These are phyloP conservation scores for Zygosaccharomyces sapae DNA, from an alignment of 1,139 yeast genomes.

Conservation along the genomic window DNA sequence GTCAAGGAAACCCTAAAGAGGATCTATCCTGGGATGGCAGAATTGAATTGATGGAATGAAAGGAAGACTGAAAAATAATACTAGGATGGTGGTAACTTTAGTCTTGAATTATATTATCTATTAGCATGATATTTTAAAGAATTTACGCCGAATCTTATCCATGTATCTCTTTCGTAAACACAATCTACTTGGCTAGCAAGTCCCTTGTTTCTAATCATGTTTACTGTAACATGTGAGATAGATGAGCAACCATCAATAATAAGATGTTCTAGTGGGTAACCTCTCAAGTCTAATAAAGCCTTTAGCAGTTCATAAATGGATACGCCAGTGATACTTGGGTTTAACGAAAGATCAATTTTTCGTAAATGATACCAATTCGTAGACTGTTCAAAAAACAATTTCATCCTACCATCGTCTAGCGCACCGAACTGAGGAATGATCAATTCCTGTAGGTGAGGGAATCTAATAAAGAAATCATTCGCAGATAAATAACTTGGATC, in stretches of 20 bases:
- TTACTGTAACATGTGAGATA: conserved; percentile 31
- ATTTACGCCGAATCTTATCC: conserved; percentile 33
- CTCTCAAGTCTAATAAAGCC: conserved; percentile 18
- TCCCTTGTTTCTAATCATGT: conserved; percentile 22
- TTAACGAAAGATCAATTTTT: conserved; percentile 31
- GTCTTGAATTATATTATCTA: background rate
- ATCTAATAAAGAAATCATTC: conserved; percentile 13
- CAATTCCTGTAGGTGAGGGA: conserved; percentile 25
- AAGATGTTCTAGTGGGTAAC: conserved; percentile 22
- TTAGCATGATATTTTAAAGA: conserved; percentile 21
- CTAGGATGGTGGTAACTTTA: too few relatives aligned
- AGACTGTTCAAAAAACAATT: conserved; percentile 17
- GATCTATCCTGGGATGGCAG: background rate
- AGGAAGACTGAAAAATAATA: background rate
- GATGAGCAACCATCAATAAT: conserved; percentile 30
- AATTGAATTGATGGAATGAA: conserved; percentile 1
- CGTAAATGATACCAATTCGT: conserved; percentile 18
- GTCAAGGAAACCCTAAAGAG: background rate
- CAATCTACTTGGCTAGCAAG: conserved; percentile 27
- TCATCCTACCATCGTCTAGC: conserved; percentile 23
- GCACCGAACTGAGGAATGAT: conserved; percentile 28
- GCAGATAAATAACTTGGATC: conserved; percentile 15
- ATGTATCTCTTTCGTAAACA: conserved; percentile 28
- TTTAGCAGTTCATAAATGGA: conserved; percentile 29
- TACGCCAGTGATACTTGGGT: conserved; percentile 32